Conservation (phyloP, 805 yeast species). For the Sugiyamaella americana region DNA sequence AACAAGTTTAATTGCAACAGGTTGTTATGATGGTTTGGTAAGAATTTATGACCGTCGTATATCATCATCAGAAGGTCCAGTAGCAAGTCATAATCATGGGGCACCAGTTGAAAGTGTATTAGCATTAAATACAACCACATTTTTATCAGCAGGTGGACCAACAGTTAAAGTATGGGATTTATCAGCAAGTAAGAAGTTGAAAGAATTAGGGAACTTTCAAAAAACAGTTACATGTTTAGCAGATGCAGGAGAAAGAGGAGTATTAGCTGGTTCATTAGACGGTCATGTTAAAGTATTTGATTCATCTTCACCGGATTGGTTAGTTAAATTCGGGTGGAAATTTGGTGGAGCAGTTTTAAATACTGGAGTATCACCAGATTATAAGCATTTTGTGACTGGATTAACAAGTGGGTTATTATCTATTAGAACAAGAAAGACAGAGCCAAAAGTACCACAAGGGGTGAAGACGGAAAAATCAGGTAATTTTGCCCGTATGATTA, state of each 20-base stretch:
- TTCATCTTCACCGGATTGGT: slow-evolving; percentile 57
- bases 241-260: slow-evolving; percentile 65
- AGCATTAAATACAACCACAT: slow-evolving; percentile 66
- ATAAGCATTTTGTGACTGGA: slow-evolving; percentile 89
- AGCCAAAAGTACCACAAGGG: slow-evolving; percentile 48
- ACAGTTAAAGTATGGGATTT: slow-evolving; percentile 88
- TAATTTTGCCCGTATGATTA: slow-evolving; percentile 71
- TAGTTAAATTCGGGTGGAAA: slow-evolving; percentile 95
- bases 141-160: slow-evolving; percentile 79
- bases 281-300: slow-evolving; percentile 97
- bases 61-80: slow-evolving; percentile 41
- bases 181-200: slow-evolving; percentile 62
- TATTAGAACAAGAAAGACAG: slow-evolving; percentile 77
- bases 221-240: slow-evolving; percentile 87
- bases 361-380: slow-evolving; percentile 82
- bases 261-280: slow-evolving; percentile 90
- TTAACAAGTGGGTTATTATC: slow-evolving; percentile 83
- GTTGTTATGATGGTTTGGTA: slow-evolving; percentile 86
- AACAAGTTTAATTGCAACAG: slow-evolving; percentile 78
- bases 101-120: slow-evolving; percentile 83
- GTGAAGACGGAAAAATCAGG: slow-evolving; percentile 41
- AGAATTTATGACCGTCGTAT: slow-evolving; percentile 79
- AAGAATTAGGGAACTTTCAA: slow-evolving; percentile 78
- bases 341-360: slow-evolving; percentile 89
- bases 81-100: slow-evolving; percentile 61